Base-by-base conservation (phyloP, 2,329 filamentous ascomycete species). In the Aspergillus niger region DNA sequence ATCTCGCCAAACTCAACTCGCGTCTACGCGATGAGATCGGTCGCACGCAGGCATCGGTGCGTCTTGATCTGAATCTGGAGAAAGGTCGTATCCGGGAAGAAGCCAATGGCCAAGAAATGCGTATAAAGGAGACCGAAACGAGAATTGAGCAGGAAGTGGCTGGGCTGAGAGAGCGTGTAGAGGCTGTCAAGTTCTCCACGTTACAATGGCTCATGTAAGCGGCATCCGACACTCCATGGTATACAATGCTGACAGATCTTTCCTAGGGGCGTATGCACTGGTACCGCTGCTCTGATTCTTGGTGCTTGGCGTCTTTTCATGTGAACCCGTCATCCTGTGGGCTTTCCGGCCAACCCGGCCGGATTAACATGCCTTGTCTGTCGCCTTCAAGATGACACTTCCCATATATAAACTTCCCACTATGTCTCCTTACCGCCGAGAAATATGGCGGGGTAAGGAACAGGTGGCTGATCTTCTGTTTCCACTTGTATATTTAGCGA, bases 131-230 rank as follows among this genome's bases (percentile, higher is more conserved):
- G 84, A 98, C 95, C 11, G 95, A 99, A 81, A 97, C 93, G 60
- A 89, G 96, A 79, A 98, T 99, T 71, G 95, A 99, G 82, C 94
- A 98, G 80, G 95, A 98, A 82, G 92, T 95, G 57, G 94, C 94
- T 43, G 90, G 90, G 32, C 77, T 99, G 73, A 83, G 92, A 67
- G 95, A 98, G 82, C 89, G 96, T 79, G 83, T 99, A 51, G 95
- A 99, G 80, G 91, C 92, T 67, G 95, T 99, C 76, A 99, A 99
- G 83, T 98, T 98, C 79, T 92, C 92, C 74, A 98, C 95, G 38
- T 78, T 99, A 76, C 95, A 99, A 82, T 99, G 95, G 95, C 81
- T 99, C 67, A 97, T 98, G 89, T 93, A 89, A 73, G 91, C 54
- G 43, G 44, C 58, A 17, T 22, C 38, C 5, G 38, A 51, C 3